Conservation (phyloP, 1,139 yeast genomes). For the Zhuliangozyma parablackwelliae region DNA sequence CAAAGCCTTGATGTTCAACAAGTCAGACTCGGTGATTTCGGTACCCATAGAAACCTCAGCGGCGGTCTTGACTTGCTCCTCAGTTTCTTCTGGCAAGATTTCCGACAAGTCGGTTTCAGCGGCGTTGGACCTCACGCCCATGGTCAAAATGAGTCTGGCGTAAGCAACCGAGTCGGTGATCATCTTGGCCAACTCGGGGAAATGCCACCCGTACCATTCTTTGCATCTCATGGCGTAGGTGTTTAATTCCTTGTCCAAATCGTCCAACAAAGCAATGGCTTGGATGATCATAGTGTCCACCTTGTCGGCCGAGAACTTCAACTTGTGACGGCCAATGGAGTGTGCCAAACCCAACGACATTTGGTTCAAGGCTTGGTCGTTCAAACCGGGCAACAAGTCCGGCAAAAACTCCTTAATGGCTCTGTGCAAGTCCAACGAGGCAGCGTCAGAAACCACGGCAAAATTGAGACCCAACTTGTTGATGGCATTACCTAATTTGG, state of each 20-base stretch:
- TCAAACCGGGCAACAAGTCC: conserved; percentile 87
- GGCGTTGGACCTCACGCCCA: conserved; percentile 94
- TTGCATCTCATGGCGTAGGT: conserved; percentile 98
- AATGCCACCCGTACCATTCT: conserved; percentile 99
- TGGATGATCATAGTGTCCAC: conserved; percentile 98
- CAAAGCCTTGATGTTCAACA: conserved; percentile 82
- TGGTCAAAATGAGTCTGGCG: conserved; percentile 84
- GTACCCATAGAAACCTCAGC: conserved; percentile 99
- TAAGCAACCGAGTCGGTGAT: conserved; percentile 93
- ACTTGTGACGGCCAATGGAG: conserved; percentile 95
- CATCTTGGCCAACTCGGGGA: conserved; percentile 96
- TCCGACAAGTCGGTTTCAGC: conserved; percentile 85
- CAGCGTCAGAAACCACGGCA: conserved; percentile 90
- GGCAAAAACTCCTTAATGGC: conserved; percentile 93
- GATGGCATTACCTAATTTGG: conserved; percentile 93
- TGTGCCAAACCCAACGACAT: conserved; percentile 98
- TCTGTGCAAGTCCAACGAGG: conserved; percentile 89
- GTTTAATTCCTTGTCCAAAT: conserved; percentile 94
- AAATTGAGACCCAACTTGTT: conserved; percentile 88
- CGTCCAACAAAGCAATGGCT: conserved; percentile 95
- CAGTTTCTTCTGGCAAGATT: conserved; percentile 87
- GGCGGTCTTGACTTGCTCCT: conserved; percentile 74
- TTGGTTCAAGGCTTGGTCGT: conserved; percentile 78
- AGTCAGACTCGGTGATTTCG: conserved; percentile 90
- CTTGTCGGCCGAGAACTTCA: conserved; percentile 95